Evolutionary conservation across 345 rosid species (phyloP).

Genomic region (Laguncularia racemosa): DNA sequence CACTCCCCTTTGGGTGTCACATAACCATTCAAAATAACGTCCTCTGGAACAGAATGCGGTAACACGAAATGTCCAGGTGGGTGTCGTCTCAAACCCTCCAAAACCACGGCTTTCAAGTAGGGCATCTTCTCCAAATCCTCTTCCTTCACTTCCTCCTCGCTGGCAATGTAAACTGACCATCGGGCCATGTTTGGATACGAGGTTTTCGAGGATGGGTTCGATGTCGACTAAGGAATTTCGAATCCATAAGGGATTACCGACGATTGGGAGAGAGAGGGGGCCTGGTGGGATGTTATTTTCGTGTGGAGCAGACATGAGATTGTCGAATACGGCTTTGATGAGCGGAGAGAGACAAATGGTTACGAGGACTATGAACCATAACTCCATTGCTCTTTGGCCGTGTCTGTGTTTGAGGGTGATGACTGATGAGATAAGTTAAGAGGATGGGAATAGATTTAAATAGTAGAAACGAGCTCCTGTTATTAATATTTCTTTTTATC

Average conservation of each 20-base stretch:
- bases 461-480: too few relatives aligned
- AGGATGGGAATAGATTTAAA: too few relatives aligned
- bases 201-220: conserved; percentile 4
- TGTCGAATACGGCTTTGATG: neutral
- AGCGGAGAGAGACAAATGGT: conserved; percentile 1
- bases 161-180: conserved; percentile 8
- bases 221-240: neutral
- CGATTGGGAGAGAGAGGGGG: conserved; percentile 6
- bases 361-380: conserved; percentile 2
- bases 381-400: neutral
- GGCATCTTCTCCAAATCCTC: conserved; percentile 9
- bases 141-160: conserved; percentile 7
- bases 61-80: conserved; percentile 9
- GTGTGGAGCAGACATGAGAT: neutral
- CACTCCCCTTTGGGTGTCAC: conserved; percentile 8
- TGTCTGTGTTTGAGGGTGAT: too few relatives aligned
- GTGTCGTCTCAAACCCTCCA: conserved; percentile 11
- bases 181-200: conserved; percentile 4
- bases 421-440: too few relatives aligned
- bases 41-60: conserved; percentile 13
- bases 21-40: conserved; percentile 8
- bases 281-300: conserved; percentile 2
- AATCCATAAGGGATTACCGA: conserved; percentile 3
- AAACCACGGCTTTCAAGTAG: conserved; percentile 9
- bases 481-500: too few relatives aligned